Conservation (phyloP, 2,329 filamentous ascomycete genomes). For the Talaromyces atroroseus region DNA sequence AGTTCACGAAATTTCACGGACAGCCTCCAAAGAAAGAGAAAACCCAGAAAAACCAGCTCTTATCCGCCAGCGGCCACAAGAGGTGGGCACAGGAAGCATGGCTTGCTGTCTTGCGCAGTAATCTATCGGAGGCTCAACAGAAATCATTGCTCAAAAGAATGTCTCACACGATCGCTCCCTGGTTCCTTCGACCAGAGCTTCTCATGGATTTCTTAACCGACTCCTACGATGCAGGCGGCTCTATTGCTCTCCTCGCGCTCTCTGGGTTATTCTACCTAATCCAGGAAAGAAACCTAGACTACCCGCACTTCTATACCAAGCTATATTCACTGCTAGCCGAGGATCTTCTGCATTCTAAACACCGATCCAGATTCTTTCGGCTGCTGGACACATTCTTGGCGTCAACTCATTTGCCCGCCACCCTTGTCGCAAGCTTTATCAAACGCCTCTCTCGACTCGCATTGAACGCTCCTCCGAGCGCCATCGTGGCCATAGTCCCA, state of each 20-base stretch:
- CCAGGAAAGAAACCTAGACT: slow-evolving; percentile 88
- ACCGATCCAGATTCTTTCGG: slow-evolving; percentile 89
- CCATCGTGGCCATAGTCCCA: slow-evolving; percentile 81
- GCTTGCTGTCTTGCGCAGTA: slow-evolving; percentile 67
- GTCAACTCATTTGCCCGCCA: slow-evolving; percentile 87
- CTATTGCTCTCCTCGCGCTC: slow-evolving; percentile 78
- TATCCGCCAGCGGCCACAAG: slow-evolving; percentile 65
- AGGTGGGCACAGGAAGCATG: slow-evolving; percentile 79
- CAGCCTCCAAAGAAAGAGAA: slow-evolving; percentile 56
- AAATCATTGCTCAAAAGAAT: slow-evolving; percentile 73
- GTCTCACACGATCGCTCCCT: slow-evolving; percentile 73
- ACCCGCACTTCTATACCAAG: slow-evolving; percentile 88
- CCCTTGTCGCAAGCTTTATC: slow-evolving; percentile 89
- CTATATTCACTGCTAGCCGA: slow-evolving; percentile 88
- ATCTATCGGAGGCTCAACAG: slow-evolving; percentile 64
- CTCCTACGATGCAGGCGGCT: slow-evolving; percentile 80
- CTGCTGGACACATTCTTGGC: slow-evolving; percentile 83
- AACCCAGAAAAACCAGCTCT: slow-evolving; percentile 50
- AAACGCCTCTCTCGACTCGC: slow-evolving; percentile 82
- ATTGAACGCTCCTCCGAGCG: slow-evolving; percentile 82
- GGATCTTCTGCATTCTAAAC: slow-evolving; percentile 83
- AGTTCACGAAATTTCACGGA: slow-evolving; percentile 33
- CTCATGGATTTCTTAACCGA: slow-evolving; percentile 97
- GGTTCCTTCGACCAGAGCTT: slow-evolving; percentile 82
- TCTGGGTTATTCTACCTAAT: slow-evolving; percentile 95